These are phyloP conservation scores for Gossypium mustelinum DNA, from an alignment of 345 rosid genomes.

Conservation along the genomic window DNA sequence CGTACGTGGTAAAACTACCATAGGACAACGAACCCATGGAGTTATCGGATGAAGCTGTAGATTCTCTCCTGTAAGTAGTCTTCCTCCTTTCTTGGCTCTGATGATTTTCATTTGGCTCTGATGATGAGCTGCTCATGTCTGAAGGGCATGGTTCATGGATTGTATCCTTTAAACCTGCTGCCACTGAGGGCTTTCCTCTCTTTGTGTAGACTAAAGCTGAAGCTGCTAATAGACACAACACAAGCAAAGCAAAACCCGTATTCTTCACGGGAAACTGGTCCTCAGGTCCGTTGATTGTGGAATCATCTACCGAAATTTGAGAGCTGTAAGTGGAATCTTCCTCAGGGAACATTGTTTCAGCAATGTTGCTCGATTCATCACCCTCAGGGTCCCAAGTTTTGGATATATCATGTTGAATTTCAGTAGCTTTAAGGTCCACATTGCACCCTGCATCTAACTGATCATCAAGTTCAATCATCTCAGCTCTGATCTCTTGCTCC, in stretches of 20 bases:
- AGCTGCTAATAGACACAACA: constrained; percentile 36
- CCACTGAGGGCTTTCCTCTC: constrained; percentile 24
- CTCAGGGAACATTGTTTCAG: constrained; percentile 3
- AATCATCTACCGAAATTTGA: constrained; percentile 12
- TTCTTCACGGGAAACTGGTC: constrained; percentile 8
- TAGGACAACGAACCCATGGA: constrained; percentile 53
- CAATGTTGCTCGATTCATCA: background rate
- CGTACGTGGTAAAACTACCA: constrained; percentile 79
- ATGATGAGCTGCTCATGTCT: constrained; percentile 55
- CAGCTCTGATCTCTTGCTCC: constrained; percentile 4
- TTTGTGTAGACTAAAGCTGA: constrained; percentile 29
- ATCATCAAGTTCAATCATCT: constrained; percentile 11
- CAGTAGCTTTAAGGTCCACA: constrained; percentile 10
- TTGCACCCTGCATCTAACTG: constrained; percentile 13
- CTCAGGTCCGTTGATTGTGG: constrained; percentile 2
- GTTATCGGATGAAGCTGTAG: constrained; percentile 61
- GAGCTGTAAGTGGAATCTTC: constrained; percentile 14
- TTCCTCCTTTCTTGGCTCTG: constrained; percentile 44
- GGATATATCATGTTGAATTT: constrained; percentile 10
- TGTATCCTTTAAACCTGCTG: constrained; percentile 34
- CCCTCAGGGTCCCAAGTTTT: constrained; percentile 11
- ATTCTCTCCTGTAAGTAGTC: constrained; percentile 50
- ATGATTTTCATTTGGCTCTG: constrained; percentile 31
- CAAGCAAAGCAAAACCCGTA: constrained; percentile 26
- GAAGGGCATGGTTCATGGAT: constrained; percentile 45